phyloP scores from a whole-genome alignment of 345 rosid species.

The Bruguiera sexangula region DNA sequence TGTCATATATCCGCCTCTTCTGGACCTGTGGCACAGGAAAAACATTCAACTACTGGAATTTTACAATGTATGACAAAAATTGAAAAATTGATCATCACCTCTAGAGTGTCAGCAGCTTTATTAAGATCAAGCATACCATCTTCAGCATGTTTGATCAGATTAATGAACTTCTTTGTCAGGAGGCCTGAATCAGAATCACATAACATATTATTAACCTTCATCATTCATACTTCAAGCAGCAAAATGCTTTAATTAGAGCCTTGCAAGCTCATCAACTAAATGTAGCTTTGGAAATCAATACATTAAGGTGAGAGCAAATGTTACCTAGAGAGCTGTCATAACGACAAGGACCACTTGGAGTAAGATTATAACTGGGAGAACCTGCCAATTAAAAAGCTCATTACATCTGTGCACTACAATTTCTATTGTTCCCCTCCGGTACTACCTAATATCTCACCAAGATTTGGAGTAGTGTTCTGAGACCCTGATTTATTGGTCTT shows the following conservation, averaged over 20 bases:
- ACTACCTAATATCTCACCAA: conserved; percentile 44
- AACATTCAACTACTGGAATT: conserved; percentile 25
- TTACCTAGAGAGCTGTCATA: conserved; percentile 98
- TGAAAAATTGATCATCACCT: conserved; percentile 45
- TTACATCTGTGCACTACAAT: conserved; percentile 13
- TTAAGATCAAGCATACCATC: conserved; percentile 96
- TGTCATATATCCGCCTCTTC: conserved; percentile 96
- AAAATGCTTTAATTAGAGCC: conserved; percentile 5
- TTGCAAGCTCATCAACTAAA: not conserved
- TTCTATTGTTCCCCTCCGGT: not conserved
- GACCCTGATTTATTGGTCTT: conserved; percentile 58
- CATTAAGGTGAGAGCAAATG: conserved; percentile 21
- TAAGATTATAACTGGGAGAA: conserved; percentile 71
- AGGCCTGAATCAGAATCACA: conserved; percentile 57
- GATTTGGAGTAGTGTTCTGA: conserved; percentile 56
- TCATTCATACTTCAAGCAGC: too few relatives aligned
- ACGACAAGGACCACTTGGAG: conserved; percentile 83
- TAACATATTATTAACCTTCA: not conserved
- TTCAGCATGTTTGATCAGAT: conserved; percentile 90
- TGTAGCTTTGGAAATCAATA: conserved; percentile 1
- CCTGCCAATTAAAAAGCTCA: conserved; percentile 56
- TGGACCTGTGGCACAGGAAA: conserved; percentile 59
- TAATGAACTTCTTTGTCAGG: conserved; percentile 95
- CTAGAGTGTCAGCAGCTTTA: conserved; percentile 89
- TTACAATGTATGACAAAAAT: not conserved